Base-by-base conservation (phyloP, 495 filamentous ascomycete species). In the Penicillium coprophilum region DNA sequence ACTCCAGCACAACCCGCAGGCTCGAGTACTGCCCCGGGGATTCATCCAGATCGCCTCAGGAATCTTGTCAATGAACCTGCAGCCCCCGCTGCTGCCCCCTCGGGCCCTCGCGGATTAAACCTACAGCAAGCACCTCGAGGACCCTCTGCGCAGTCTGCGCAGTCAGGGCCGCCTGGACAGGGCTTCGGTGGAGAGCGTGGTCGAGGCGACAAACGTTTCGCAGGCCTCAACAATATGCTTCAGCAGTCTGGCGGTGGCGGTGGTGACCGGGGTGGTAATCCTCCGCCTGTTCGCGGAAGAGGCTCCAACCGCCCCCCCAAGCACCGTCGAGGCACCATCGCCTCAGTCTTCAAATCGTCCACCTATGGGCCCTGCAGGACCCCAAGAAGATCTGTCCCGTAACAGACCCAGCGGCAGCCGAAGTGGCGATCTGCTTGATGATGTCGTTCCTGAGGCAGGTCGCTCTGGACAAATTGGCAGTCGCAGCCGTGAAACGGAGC, bases 11-110 rank as follows among this genome's bases (percentile, higher is more conserved):
- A 69, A 7, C 63, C 61, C 21, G 46, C 56, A 6, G 73, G 67
- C n/a, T 58, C 57, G 36, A 53, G 64, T 13, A 69, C 75, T 28
- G 63, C 63, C 24, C 60, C 68, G 5, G 78, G 79, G 7, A 74
- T 82, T 20, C 79, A 82, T 43, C 79, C 78, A 8, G 80, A 82
- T 55, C 73, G 80, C 32, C 64, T 81, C 10, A 77, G 73, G 53
- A 64, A 58, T 5, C 55, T 68, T 17, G 55, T 53, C 27, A 38
- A 41, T 60, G 52, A 54, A n/a, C 49, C 49, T 46, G 31, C 15
- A 27, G 4, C 41, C 32, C 23, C 52, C 1, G 52, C 45, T 47
- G 40, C 44, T 40, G 38, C 55, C 20, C 65, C 67, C 15, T 47
- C 60, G 0, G 52, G 52, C 6, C 52, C 52, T 28, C 52, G 52